phyloP scores from a whole-genome alignment of 129 eudicot genomes.

The Chrysanthemum makinoi region DNA sequence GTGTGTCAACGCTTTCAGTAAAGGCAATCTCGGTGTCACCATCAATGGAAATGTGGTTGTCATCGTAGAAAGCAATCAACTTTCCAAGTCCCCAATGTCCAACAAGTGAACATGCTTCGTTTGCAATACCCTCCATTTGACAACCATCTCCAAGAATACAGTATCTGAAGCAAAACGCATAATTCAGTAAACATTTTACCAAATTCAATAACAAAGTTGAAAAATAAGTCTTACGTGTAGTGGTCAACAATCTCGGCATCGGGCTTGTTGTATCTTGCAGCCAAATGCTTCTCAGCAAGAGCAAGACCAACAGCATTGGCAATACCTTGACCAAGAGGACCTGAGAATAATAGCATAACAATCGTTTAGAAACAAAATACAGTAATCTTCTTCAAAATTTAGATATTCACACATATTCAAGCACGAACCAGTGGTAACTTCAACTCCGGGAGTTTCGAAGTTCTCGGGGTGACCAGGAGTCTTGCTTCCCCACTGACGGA shows the following conservation, averaged over 20 bases:
- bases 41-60: conserved; percentile 92
- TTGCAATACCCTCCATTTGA: conserved; percentile 95
- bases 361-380: conserved; percentile 16
- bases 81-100: conserved; percentile 99
- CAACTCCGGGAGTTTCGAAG: conserved; percentile 95
- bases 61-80: conserved; percentile 94
- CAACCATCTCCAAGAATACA: conserved; percentile 87
- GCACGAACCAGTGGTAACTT: conserved; percentile 87
- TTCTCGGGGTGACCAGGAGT: conserved; percentile 98
- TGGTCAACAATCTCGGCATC: conserved; percentile 89
- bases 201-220: background rate
- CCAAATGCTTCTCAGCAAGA: conserved; percentile 94
- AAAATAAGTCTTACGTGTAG: conserved; percentile 67
- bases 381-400: background rate
- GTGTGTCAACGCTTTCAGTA: conserved; percentile 72
- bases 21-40: conserved; percentile 97
- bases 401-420: background rate
- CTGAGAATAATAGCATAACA: conserved; percentile 33
- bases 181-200: background rate
- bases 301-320: conserved; percentile 98
- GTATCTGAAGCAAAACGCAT: conserved; percentile 45
- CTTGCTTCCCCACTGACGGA: conserved; percentile 98
- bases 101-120: conserved; percentile 96
- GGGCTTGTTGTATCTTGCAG: conserved; percentile 92
- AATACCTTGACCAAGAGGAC: conserved; percentile 98